These are phyloP conservation scores for Bipolaris bicolor DNA, from an alignment of 2,329 filamentous ascomycete species.

Conservation along the genomic window DNA sequence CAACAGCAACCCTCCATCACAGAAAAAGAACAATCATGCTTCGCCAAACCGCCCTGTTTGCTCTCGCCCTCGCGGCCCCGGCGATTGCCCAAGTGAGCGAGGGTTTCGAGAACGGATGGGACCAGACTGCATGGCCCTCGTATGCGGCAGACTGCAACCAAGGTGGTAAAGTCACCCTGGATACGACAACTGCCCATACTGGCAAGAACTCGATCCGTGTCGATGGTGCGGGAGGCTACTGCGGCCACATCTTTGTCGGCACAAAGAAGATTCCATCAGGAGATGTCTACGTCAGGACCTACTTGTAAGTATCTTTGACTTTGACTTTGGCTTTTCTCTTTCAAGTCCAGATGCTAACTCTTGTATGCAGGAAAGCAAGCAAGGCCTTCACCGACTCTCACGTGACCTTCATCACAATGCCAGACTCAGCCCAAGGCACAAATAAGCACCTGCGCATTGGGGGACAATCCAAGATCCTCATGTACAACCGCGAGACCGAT, in stretches of 20 bases:
- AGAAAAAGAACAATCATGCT: slow-evolving; percentile 48
- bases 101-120: slow-evolving; percentile 65
- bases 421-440: slow-evolving; percentile 61
- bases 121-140: slow-evolving; percentile 63
- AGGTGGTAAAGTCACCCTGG: slow-evolving; percentile 63
- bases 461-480: slow-evolving; percentile 65
- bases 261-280: slow-evolving; percentile 63
- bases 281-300: slow-evolving; percentile 64
- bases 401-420: slow-evolving; percentile 69
- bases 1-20: neutral
- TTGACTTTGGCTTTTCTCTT: neutral
- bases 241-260: slow-evolving; percentile 65
- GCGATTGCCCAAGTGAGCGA: slow-evolving; percentile 61
- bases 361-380: slow-evolving; percentile 57
- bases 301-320: slow-evolving; percentile 55
- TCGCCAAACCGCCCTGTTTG: slow-evolving; percentile 52
- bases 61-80: slow-evolving; percentile 56
- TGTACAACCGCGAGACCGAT: slow-evolving; percentile 69
- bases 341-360: neutral
- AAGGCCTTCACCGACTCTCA: slow-evolving; percentile 65
- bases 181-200: slow-evolving; percentile 61
- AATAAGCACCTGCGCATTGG: slow-evolving; percentile 68
- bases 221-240: slow-evolving; percentile 65
- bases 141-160: slow-evolving; percentile 67
- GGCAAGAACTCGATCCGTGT: slow-evolving; percentile 77